Evolutionary conservation across 495 filamentous ascomycete genomes (phyloP), one percentile per base, ranked within the genome.

Genomic region (Tetracladium setigerum): DNA sequence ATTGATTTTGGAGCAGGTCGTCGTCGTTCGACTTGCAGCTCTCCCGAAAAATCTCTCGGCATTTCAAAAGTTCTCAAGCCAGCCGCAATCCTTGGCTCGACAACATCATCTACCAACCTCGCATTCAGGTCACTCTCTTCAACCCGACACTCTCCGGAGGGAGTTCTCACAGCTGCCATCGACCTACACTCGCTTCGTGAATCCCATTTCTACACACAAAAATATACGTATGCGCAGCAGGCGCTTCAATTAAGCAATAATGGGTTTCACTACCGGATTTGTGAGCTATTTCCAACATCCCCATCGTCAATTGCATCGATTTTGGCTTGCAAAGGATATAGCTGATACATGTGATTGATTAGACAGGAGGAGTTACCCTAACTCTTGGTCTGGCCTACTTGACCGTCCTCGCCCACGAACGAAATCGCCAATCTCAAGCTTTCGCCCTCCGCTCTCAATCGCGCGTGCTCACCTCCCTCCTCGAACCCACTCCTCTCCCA

Each of bases 281-380:
- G 89, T 95, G 76, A 42, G 82, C 77, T 19, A 33, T 40, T 39
- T 30, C 34, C 42, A 30, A 14, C 42, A 24, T 8, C n/a, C n/a
- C n/a, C n/a, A n/a, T 37, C 18, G 15, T 43, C 10, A 30, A 32
- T 14, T 34, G 22, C 42, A 30, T n/a, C n/a, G n/a, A n/a, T n/a
- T n/a, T n/a, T n/a, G n/a, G n/a, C n/a, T n/a, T n/a, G n/a, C n/a
- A n/a, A n/a, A n/a, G n/a, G n/a, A 55, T 35, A 41, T 35, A 27
- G 39, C 55, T 44, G 53, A 50, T 52, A 35, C 49, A n/a, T n/a
- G n/a, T n/a, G 35, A 37, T 33, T 22, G 17, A 35, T 11, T 48
- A 87, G 84, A 74, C 89, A 59, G 83, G 87, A 57, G 90, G 92
- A 54, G 77, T 92, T 33, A 87, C 91, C 53, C 73, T 98, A 33